Evolutionary conservation across 169 alveolate species (phyloP).

Genomic region (Cryptosporidium bovis): DNA sequence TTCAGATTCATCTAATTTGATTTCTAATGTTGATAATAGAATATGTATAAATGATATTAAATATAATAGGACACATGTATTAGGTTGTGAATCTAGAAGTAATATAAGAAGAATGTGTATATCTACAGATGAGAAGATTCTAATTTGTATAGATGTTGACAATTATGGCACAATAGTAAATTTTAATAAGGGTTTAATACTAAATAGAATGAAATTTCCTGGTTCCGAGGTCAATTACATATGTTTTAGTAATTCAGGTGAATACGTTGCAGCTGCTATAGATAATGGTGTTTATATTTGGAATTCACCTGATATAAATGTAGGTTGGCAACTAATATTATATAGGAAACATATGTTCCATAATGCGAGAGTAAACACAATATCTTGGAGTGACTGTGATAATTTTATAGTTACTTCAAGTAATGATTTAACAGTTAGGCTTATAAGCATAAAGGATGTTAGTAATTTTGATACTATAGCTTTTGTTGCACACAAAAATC

Average conservation of each 20-base stretch:
- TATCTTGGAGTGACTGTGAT: constrained; percentile 84
- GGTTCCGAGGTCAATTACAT: constrained; percentile 34
- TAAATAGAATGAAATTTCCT: constrained; percentile 76
- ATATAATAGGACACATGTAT: constrained; percentile 81
- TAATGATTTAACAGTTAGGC: constrained; percentile 86
- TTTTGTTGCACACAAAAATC: constrained; percentile 81
- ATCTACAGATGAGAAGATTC: constrained; percentile 83
- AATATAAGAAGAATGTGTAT: constrained; percentile 79
- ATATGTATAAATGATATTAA: constrained; percentile 83
- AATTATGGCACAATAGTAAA: constrained; percentile 67
- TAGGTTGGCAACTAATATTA: constrained; percentile 76
- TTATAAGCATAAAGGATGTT: constrained; percentile 82
- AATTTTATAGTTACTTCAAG: constrained; percentile 82
- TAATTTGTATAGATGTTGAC: constrained; percentile 82
- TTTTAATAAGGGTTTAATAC: constrained; percentile 81
- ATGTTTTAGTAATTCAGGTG: constrained; percentile 46
- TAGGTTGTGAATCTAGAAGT: constrained; percentile 82
- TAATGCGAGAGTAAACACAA: constrained; percentile 78
- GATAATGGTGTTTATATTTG: constrained; percentile 70
- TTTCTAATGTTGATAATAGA: constrained; percentile 87
- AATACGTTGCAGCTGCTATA: constrained; percentile 70
- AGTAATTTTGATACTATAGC: constrained; percentile 82
- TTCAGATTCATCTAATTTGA: constrained; percentile 57
- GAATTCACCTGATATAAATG: constrained; percentile 65
- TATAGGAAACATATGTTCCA: constrained; percentile 84